A percentile compares a stretch with the other conserved stretches of the same genome.
Conservation (phyloP, 305 asterid species). For the Lippia alba region DNA sequence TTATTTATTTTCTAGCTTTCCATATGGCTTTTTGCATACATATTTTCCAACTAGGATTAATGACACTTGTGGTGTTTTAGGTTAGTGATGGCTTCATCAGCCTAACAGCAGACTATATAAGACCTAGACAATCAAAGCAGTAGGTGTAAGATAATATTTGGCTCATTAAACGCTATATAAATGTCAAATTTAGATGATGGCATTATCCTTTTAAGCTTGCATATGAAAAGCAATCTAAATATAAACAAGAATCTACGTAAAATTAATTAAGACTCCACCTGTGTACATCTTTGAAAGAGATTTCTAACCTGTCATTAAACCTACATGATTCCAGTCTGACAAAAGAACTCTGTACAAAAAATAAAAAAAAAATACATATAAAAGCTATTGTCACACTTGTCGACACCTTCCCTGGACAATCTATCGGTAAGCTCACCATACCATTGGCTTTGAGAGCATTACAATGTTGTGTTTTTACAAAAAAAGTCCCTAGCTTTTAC, state of each 20-base stretch:
- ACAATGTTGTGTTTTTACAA: too few relatives aligned
- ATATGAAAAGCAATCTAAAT: not conserved
- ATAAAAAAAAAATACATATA: slow-evolving; percentile 1
- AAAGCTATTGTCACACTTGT: slow-evolving; percentile 51
- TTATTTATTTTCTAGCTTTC: not conserved
- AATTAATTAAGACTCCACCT: not conserved
- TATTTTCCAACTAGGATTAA: not conserved
- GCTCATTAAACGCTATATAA: not conserved
- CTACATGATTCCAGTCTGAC: slow-evolving; percentile 2
- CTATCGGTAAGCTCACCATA: slow-evolving; percentile 52
- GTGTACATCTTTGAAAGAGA: not conserved
- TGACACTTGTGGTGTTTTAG: not conserved
- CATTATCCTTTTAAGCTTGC: too few relatives aligned
- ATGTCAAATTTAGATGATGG: too few relatives aligned
- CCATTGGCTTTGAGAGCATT: too few relatives aligned
- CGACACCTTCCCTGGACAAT: slow-evolving; percentile 80
- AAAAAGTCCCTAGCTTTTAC: not conserved
- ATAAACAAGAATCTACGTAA: not conserved
- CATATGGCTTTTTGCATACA: not conserved
- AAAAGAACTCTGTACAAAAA: slow-evolving; percentile 25
- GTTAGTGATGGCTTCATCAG: slow-evolving; percentile 7
- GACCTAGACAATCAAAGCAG: not conserved
- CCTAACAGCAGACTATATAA: not conserved
- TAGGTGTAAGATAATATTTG: not conserved
- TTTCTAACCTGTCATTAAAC: too few relatives aligned